A percentile compares a stretch with the other conserved stretches of the same genome.
Evolutionary conservation across 2,329 filamentous ascomycete species (phyloP).

Genomic region (Ustulina deusta): DNA sequence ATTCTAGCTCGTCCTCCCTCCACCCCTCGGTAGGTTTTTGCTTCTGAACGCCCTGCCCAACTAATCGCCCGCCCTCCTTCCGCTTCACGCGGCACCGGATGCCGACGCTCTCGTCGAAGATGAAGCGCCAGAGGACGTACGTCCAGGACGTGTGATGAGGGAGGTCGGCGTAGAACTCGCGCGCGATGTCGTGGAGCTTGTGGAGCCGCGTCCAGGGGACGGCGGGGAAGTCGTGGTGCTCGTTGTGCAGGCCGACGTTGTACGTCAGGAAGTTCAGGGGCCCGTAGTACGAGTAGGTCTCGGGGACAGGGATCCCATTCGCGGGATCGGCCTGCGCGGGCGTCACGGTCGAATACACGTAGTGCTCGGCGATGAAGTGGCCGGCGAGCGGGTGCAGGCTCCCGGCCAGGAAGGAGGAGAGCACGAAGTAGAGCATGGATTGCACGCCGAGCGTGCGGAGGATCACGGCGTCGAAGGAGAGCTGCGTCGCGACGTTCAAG

Average conservation of each 20-base stretch:
- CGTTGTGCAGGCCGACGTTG: slow-evolving; percentile 97
- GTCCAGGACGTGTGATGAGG: slow-evolving; percentile 92
- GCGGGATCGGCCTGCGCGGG: slow-evolving; percentile 67
- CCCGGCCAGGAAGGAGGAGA: slow-evolving; percentile 93
- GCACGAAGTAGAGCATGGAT: slow-evolving; percentile 82
- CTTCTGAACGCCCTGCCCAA: slow-evolving; percentile 55
- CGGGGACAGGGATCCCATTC: slow-evolving; percentile 77
- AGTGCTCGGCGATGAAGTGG: slow-evolving; percentile 99
- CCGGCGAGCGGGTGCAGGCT: slow-evolving; percentile 93
- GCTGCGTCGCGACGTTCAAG: slow-evolving; percentile 82
- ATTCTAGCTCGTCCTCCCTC: slow-evolving; percentile 77
- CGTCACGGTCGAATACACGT: slow-evolving; percentile 77
- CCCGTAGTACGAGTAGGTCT: slow-evolving; percentile 98
- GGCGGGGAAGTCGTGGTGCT: slow-evolving; percentile 98
- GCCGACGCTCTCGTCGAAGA: slow-evolving; percentile 88
- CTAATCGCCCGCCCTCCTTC: slow-evolving; percentile 76
- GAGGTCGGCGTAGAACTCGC: slow-evolving; percentile 91
- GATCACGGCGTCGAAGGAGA: slow-evolving; percentile 80
- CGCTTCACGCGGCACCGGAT: slow-evolving; percentile 94
- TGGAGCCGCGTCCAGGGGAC: slow-evolving; percentile 93
- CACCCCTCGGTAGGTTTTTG: slow-evolving; percentile 60
- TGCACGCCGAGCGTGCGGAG: slow-evolving; percentile 70
- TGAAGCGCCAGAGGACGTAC: slow-evolving; percentile 94
- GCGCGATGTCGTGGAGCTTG: slow-evolving; percentile 80
- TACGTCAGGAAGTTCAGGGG: slow-evolving; percentile 92